Evolutionary conservation across 2,329 filamentous ascomycete species (phyloP), one percentile per base, ranked within the genome.

Genomic region (Fusarium secorum): DNA sequence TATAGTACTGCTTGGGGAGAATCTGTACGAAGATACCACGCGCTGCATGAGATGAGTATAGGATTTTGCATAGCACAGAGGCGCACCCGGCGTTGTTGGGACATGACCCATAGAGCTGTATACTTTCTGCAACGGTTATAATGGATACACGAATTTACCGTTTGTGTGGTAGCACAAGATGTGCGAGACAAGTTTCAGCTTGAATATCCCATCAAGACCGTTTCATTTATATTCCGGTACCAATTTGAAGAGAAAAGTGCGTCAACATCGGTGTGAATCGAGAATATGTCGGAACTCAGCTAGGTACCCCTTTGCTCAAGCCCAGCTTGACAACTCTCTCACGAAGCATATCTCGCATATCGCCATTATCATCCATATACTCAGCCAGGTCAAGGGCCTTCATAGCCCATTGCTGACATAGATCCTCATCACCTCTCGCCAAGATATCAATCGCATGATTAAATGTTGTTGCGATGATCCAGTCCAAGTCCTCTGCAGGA

Each of bases 361-460:
- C 75, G 3, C 85, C 86, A 0, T 79, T 84, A 68, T 93, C 91
- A 7, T 83, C 81, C 45, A 87, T 83, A 72, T 86, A 86, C 49
- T 86, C 85, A 4, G 91, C 89, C 53, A 94, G 75, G 17, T 84
- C 85, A 57, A 93, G 83, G 8, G 91, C 89, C 73, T 87, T 86
- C 11, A 86, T 83, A 3, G 88, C 87, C 91, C 92, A 94, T 38
- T 79, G 77, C 68, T 84, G 86, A 51, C 89, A 90, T 4, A 81
- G 79, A 8, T 83, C 83, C 60, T 88, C 85, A 28, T 91, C 84
- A 3, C 85, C 83, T 3, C 81, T 82, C 17, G 85, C 84, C 73
- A 88, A 89, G n/a, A 88, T 84, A 74, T 94, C 91, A 9, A 94
- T 83, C 0, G 87, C 90, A 65, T 90, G 89, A 72, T 95, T 95